These are phyloP conservation scores for Thinopyrum obtusiflorum DNA, from an alignment of 202 grass and related monocot genomes.

Conservation along the genomic window DNA sequence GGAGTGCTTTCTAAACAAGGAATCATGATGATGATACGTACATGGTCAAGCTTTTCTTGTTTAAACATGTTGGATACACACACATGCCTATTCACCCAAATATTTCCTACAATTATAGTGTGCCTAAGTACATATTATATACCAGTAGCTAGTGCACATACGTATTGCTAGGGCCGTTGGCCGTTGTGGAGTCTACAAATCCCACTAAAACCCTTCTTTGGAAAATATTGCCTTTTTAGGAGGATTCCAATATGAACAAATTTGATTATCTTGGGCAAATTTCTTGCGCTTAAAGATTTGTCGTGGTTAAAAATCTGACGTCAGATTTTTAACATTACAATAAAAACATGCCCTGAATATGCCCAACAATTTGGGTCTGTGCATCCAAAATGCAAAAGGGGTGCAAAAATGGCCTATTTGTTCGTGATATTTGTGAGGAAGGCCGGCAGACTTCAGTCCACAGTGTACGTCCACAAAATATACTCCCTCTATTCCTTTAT, in stretches of 20 bases:
- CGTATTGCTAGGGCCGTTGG: background rate
- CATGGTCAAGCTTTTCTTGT: slow-evolving; percentile 26
- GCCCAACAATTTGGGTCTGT: background rate
- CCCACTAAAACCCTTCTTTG: background rate
- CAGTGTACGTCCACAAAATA: background rate
- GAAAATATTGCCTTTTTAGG: background rate
- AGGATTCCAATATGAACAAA: background rate
- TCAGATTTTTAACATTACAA: too few relatives aligned
- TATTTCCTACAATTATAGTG: background rate
- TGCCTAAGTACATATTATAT: slow-evolving; percentile 12
- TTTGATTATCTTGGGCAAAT: background rate
- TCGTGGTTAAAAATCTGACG: too few relatives aligned
- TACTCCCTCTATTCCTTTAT: too few relatives aligned
- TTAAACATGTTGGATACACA: slow-evolving; percentile 28
- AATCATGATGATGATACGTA: slow-evolving; percentile 44
- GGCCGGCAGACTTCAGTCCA: background rate
- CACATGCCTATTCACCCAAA: slow-evolving; percentile 8
- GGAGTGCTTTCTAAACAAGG: slow-evolving; percentile 35
- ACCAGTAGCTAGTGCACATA: background rate
- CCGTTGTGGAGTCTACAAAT: background rate
- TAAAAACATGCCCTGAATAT: background rate
- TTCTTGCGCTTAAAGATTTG: background rate
- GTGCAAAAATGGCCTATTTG: background rate
- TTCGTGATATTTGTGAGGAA: background rate
- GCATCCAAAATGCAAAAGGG: too few relatives aligned